These are phyloP conservation scores for Tetrapisispora iriomotensis DNA, from an alignment of 805 yeast genomes.

Conservation along the genomic window DNA sequence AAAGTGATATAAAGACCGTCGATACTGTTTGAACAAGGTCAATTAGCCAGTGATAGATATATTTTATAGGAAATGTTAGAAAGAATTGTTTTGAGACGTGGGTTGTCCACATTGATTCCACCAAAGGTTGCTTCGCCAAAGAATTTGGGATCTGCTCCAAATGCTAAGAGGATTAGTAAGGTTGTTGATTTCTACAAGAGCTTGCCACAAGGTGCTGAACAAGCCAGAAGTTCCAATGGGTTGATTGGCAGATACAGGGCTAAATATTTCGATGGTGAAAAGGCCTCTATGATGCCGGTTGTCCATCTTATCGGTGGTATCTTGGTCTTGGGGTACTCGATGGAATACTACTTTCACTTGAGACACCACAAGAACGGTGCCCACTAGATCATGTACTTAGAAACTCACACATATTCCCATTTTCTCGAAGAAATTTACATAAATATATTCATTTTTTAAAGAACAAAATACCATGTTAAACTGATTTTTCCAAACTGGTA, in stretches of 20 bases:
- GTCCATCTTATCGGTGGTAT: slow-evolving; percentile 64
- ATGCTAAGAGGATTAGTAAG: slow-evolving; percentile 92
- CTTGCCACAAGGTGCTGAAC: slow-evolving; percentile 81
- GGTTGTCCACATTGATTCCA: slow-evolving; percentile 90
- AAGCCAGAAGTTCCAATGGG: slow-evolving; percentile 40
- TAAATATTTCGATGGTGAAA: slow-evolving; percentile 74
- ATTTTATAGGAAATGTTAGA: slow-evolving; percentile 2
- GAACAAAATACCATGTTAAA: too few species aligned
- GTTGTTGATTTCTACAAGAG: slow-evolving; percentile 93
- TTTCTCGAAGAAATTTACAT: neutral
- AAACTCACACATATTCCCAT: neutral
- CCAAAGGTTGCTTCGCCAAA: slow-evolving; percentile 97
- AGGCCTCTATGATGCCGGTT: slow-evolving; percentile 76
- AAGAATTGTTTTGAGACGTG: slow-evolving; percentile 73
- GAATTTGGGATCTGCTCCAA: slow-evolving; percentile 92
- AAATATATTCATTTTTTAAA: neutral
- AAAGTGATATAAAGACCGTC: too few species aligned
- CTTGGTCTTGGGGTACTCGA: slow-evolving; percentile 71
- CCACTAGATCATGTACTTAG: neutral
- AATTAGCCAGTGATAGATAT: too few species aligned
- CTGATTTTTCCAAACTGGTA: too few species aligned
- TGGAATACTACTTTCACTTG: slow-evolving; percentile 89
- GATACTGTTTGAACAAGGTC: too few species aligned
- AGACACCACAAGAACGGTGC: slow-evolving; percentile 46
- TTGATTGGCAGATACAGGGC: slow-evolving; percentile 73